A percentile compares a stretch with the other conserved stretches of the same genome.
Evolutionary conservation across 202 grass and related monocot species (phyloP).

Genomic region (Zizania palustris): DNA sequence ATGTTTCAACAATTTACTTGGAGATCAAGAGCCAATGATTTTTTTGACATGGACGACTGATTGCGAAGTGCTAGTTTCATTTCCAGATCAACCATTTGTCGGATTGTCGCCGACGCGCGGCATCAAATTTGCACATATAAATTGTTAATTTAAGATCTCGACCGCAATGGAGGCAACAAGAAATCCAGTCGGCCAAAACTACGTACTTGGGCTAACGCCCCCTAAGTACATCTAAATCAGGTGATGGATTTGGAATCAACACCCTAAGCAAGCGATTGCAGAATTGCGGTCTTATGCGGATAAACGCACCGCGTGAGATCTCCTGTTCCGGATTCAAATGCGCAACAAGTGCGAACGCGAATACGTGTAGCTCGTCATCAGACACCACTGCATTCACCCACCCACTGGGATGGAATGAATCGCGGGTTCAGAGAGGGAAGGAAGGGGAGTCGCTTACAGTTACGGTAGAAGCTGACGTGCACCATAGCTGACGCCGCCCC

Average conservation of each 20-base stretch:
- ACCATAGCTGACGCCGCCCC: constrained; percentile 52
- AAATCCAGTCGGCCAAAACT: too few species aligned
- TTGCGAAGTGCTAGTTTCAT: background rate
- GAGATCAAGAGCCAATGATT: background rate
- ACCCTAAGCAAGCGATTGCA: too few species aligned
- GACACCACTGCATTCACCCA: background rate
- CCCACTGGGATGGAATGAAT: background rate
- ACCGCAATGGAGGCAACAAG: too few species aligned
- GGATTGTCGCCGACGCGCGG: too few species aligned
- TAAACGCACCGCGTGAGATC: background rate
- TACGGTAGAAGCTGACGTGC: constrained; percentile 60
- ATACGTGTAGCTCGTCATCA: background rate
- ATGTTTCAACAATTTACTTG: too few species aligned
- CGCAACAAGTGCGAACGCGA: background rate
- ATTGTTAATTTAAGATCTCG: too few species aligned
- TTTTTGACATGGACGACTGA: background rate
- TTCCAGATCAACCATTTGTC: background rate
- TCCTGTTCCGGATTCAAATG: constrained; percentile 5
- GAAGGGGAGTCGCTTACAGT: constrained; percentile 44
- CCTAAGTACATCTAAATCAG: too few species aligned
- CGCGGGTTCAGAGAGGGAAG: background rate
- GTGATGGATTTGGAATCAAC: too few species aligned
- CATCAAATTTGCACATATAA: too few species aligned
- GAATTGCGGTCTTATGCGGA: too few species aligned
- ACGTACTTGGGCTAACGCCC: too few species aligned